Percentiles rank a stretch among this genome's conserved stretches.
Evolutionary conservation across 2,329 filamentous ascomycete species (phyloP).

Genomic region (Ophiostoma sp.): DNA sequence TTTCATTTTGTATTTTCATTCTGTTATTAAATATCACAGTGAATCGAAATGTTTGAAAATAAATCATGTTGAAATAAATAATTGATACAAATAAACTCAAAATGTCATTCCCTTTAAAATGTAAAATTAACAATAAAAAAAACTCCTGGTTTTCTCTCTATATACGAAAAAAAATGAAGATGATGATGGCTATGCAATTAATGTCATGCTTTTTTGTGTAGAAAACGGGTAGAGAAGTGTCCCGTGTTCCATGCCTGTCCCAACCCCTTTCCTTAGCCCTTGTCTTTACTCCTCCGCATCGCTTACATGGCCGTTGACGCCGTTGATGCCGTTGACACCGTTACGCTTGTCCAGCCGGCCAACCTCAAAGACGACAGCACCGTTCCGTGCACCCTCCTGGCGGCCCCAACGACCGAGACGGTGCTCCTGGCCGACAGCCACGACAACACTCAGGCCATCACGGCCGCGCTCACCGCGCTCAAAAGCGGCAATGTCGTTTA

Average conservation of each 20-base stretch:
- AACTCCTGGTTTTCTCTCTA: neutral
- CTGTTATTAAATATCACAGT: neutral
- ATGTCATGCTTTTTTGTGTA: slow-evolving; percentile 3
- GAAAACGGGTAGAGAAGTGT: neutral
- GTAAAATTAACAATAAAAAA: neutral
- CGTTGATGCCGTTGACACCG: neutral
- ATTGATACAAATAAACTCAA: neutral
- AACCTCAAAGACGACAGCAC: slow-evolving; percentile 85
- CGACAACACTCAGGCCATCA: slow-evolving; percentile 78
- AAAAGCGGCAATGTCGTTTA: slow-evolving; percentile 87
- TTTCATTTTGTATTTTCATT: neutral
- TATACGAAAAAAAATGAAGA: slow-evolving; percentile 6
- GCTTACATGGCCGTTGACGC: slow-evolving; percentile 19
- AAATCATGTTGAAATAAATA: neutral
- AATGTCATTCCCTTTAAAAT: slow-evolving; percentile 4
- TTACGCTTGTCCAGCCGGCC: neutral
- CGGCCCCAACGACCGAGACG: slow-evolving; percentile 80
- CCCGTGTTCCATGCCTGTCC: neutral
- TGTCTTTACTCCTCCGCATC: slow-evolving; percentile 24
- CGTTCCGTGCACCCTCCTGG: slow-evolving; percentile 67
- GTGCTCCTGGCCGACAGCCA: slow-evolving; percentile 84
- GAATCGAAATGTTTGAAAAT: neutral
- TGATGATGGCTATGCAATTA: slow-evolving; percentile 23
- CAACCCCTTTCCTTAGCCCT: neutral
- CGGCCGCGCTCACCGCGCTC: slow-evolving; percentile 77